These are phyloP conservation scores for Tubosaeta sp. DNA, from an alignment of 768 basidiomycete genomes.

Conservation along the genomic window DNA sequence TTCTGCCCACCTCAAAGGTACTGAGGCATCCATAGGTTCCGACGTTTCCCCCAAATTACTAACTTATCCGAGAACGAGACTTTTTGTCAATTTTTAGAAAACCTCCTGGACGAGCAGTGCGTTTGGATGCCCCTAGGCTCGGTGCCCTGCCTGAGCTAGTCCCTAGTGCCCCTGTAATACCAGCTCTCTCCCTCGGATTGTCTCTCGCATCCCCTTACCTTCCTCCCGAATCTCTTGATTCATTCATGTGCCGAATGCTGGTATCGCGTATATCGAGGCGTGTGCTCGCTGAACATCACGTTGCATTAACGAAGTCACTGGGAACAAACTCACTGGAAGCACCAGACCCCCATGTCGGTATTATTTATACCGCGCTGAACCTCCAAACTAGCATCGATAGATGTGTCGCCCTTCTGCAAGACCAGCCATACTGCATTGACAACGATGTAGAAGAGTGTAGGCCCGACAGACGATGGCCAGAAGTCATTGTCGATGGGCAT, in stretches of 20 bases:
- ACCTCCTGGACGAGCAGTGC: conserved; percentile 73
- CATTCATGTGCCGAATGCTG: conserved; percentile 89
- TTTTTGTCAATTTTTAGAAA: conserved; percentile 70
- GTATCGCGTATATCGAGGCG: conserved; percentile 86
- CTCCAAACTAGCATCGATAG: conserved; percentile 67
- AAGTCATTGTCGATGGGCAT: conserved; percentile 72
- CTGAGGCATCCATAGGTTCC: conserved; percentile 46
- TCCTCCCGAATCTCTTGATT: conserved; percentile 72
- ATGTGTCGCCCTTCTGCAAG: conserved; percentile 55
- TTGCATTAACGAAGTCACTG: conserved; percentile 67
- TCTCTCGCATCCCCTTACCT: conserved; percentile 82
- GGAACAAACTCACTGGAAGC: conserved; percentile 31
- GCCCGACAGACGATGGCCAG: conserved; percentile 45
- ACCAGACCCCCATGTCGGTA: conserved; percentile 68
- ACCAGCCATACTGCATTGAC: conserved; percentile 43
- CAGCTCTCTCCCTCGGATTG: conserved; percentile 75
- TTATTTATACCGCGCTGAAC: conserved; percentile 75
- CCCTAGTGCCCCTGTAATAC: conserved; percentile 68
- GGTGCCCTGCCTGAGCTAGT: conserved; percentile 6
- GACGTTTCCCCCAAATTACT: conserved; percentile 68
- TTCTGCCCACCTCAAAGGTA: conserved; percentile 1
- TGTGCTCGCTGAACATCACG: conserved; percentile 86
- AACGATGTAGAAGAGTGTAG: conserved; percentile 31
- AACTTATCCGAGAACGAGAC: conserved; percentile 68
- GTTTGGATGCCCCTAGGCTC: conserved; percentile 19